phyloP scores from a whole-genome alignment of 495 filamentous ascomycete species.

The Bombardia bombarda region DNA sequence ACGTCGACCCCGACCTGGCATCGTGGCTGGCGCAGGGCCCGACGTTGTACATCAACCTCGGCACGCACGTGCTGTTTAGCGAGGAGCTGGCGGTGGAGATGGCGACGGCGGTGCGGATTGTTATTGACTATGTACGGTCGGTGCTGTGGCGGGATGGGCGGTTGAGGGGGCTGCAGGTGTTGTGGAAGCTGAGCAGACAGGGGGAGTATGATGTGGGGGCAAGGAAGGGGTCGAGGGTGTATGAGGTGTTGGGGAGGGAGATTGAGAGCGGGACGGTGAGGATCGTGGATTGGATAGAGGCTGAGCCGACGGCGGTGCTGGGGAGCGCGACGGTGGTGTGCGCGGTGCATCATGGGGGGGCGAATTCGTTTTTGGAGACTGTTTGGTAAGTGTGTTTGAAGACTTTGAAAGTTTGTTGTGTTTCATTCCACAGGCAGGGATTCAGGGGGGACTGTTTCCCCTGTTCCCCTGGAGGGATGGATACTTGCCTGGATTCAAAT shows the following conservation, averaged over 20 bases:
- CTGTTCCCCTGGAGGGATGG: no score
- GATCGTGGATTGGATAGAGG: constrained; percentile 29
- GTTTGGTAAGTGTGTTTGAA: constrained; percentile 21
- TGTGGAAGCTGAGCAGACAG: constrained; percentile 34
- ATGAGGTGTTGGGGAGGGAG: constrained; percentile 10
- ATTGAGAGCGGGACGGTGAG: constrained; percentile 18
- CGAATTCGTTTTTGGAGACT: constrained; percentile 38
- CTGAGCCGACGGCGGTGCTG: constrained; percentile 30
- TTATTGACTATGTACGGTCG: constrained; percentile 14
- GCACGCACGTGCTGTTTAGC: constrained; percentile 19
- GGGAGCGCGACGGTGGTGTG: constrained; percentile 26
- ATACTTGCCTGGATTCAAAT: no score
- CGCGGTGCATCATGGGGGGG: constrained; percentile 38
- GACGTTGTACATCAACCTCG: constrained; percentile 36
- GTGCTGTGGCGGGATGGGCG: constrained; percentile 6
- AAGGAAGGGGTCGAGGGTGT: constrained; percentile 4
- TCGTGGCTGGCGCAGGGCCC: constrained; percentile 25
- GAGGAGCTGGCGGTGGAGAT: constrained; percentile 18
- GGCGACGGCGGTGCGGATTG: constrained; percentile 24
- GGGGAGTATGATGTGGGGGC: constrained; percentile 4
- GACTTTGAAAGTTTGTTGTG: no score
- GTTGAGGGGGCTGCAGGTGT: constrained; percentile 25
- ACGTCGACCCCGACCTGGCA: constrained; percentile 23
- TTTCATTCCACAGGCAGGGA: no score
- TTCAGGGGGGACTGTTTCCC: no score